These are phyloP conservation scores for Tylopilus subfusipes DNA, from an alignment of 768 basidiomycete species.

Conservation along the genomic window DNA sequence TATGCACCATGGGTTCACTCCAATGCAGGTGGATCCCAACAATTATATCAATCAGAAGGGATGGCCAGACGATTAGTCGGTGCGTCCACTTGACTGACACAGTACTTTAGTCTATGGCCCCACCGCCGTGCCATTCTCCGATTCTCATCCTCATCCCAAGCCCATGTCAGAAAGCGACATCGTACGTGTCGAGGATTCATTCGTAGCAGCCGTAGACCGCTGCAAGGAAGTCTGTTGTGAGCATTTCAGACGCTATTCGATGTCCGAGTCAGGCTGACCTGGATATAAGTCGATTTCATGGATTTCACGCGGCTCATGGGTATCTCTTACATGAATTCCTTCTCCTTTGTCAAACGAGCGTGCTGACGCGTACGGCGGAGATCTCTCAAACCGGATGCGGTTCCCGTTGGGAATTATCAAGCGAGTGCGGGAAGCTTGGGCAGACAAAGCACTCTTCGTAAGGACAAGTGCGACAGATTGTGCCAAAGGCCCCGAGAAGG, in stretches of 20 bases:
- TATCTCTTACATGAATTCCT: constrained; percentile 60
- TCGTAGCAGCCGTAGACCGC: constrained; percentile 49
- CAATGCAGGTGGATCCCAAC: constrained; percentile 34
- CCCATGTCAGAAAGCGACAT: constrained; percentile 56
- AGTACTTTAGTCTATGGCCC: constrained; percentile 54
- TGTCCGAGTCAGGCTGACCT: constrained; percentile 8
- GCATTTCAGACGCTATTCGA: constrained; percentile 13
- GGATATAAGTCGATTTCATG: constrained; percentile 57
- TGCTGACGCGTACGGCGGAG: constrained; percentile 69
- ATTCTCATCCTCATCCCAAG: constrained; percentile 53
- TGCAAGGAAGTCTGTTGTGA: constrained; percentile 61
- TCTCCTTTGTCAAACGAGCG: constrained; percentile 75
- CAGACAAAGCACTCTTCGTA: constrained; percentile 66
- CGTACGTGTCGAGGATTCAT: constrained; percentile 56
- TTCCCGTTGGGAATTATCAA: constrained; percentile 57
- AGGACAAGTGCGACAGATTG: constrained; percentile 67
- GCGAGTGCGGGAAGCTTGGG: constrained; percentile 54
- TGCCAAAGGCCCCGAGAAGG: constrained; percentile 55
- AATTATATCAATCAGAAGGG: constrained; percentile 43
- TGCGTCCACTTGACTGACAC: background rate
- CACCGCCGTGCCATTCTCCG: constrained; percentile 52
- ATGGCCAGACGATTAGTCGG: constrained; percentile 52
- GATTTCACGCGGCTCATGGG: constrained; percentile 71
- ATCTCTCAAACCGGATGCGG: constrained; percentile 69
- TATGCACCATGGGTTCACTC: constrained; percentile 62